Base-by-base conservation (phyloP, 116 monocot species). In the Dioscorea cayenensis region DNA sequence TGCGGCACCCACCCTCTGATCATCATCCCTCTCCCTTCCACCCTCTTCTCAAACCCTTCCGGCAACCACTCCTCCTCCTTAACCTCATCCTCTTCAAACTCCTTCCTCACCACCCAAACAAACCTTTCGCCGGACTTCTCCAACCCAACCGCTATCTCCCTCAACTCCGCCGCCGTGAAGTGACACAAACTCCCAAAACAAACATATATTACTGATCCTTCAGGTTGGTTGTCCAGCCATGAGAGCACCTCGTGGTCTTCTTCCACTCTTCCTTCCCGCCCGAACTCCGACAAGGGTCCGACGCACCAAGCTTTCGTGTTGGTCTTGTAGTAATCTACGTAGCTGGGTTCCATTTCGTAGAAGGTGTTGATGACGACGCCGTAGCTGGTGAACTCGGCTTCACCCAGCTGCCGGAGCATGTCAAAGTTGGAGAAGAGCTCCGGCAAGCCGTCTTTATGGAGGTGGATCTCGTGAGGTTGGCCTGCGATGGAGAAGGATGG, bases 81-180 rank as follows among this genome's bases (percentile, higher is more conserved):
- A 6, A 25, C 66, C 1, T 28, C 21, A 28, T 49, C 25, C 38
- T 62, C 50, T 8, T 17, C 59, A 11, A 16, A 11, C 59, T 19
- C 17, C 59, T 16, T 17, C 59, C 19, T 17, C n/a, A 77, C 66
- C 27, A 70, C 82, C 82, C 82, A 82, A 28, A 81, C 51, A 69
- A 81, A 81, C 58, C 67, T 49, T 7, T 23, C 14, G 2, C 63
- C 36, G 38, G 72, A 68, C 0, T 51, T 49, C 59, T 70, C 37
- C 2, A 82, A 32, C 1, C 73, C 77, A 17, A 36, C 59, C 13
- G 73, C 77, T 21, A 82, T 65, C 60, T 82, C 82, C 1, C 22
- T 9, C 28, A 73, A 35, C 73, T 82, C 64, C 50, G 36, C 65
- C 36, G 49, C 18, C 14, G 18, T 14, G 36, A 82, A 38, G 50